phyloP scores from a whole-genome alignment of 192 early-diverging fungal species.

The Lobosporangium transversale region DNA sequence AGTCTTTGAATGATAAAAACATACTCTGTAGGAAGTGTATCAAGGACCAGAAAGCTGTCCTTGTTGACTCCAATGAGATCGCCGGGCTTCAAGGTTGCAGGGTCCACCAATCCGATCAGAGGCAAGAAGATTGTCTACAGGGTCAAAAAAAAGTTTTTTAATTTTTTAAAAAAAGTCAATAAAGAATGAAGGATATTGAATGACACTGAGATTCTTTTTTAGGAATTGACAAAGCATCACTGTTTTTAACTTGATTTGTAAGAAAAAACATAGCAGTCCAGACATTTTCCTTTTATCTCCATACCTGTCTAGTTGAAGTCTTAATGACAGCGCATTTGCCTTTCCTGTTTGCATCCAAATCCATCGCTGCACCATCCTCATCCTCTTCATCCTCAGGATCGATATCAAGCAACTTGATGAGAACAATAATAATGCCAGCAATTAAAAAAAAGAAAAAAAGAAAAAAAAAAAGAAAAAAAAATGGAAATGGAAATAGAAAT shows the following conservation, averaged over 20 bases:
- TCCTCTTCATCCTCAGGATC: slow-evolving; percentile 89
- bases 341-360: slow-evolving; percentile 91
- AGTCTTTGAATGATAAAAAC: no score
- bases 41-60: slow-evolving; percentile 95
- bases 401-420: slow-evolving; percentile 84
- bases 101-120: slow-evolving; percentile 95
- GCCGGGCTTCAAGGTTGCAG: slow-evolving; percentile 88
- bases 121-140: slow-evolving; percentile 93
- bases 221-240: no score
- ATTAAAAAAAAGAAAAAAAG: neutral
- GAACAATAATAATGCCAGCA: neutral
- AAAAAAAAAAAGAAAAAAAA: neutral
- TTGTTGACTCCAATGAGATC: slow-evolving; percentile 99
- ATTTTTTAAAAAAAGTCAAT: no score
- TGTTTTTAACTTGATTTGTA: no score
- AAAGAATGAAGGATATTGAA: no score
- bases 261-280: neutral
- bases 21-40: slow-evolving; percentile 95
- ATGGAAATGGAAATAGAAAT: no score
- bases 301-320: slow-evolving; percentile 92
- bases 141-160: neutral
- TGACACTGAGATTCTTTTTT: no score
- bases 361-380: slow-evolving; percentile 94
- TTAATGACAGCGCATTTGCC: slow-evolving; percentile 98
- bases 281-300: neutral